Conservation (phyloP, 2,329 filamentous ascomycete species). For the Trichoderma pleuroti region DNA sequence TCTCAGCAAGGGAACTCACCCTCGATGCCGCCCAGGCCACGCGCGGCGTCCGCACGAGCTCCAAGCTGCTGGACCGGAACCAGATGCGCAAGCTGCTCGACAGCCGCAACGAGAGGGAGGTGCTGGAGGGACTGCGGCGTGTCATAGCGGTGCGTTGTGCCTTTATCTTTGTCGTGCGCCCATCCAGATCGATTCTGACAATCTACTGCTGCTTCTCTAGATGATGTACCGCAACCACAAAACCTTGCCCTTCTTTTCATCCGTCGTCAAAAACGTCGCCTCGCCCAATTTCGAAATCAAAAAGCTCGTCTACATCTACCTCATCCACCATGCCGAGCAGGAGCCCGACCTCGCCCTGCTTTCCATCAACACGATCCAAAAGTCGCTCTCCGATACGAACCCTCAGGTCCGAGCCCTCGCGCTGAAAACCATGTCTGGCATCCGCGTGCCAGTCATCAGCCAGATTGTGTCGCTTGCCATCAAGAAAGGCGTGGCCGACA, state of each 20-base stretch:
- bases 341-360: conserved; percentile 93
- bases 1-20: conserved; percentile 85
- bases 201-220: conserved; percentile 41
- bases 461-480: conserved; percentile 96
- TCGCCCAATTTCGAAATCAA: conserved; percentile 93
- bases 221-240: conserved; percentile 94
- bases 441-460: conserved; percentile 94
- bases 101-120: conserved; percentile 87
- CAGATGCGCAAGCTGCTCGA: conserved; percentile 95
- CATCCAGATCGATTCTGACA: neutral
- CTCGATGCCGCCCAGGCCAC: conserved; percentile 94
- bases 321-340: conserved; percentile 92
- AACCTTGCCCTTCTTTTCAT: conserved; percentile 92
- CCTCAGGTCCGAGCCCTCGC: conserved; percentile 89
- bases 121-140: conserved; percentile 84
- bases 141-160: conserved; percentile 70
- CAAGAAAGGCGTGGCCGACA: conserved; percentile 87
- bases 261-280: conserved; percentile 95
- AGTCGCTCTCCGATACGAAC: conserved; percentile 88
- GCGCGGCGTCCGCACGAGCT: conserved; percentile 59
- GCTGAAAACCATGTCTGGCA: conserved; percentile 93
- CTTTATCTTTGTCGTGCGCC: neutral
- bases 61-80: conserved; percentile 66
- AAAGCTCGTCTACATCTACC: conserved; percentile 97
- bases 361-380: conserved; percentile 98